These are phyloP conservation scores for Leccinum angustisporum DNA, from an alignment of 1,284 basidiomycete species.

Conservation along the genomic window DNA sequence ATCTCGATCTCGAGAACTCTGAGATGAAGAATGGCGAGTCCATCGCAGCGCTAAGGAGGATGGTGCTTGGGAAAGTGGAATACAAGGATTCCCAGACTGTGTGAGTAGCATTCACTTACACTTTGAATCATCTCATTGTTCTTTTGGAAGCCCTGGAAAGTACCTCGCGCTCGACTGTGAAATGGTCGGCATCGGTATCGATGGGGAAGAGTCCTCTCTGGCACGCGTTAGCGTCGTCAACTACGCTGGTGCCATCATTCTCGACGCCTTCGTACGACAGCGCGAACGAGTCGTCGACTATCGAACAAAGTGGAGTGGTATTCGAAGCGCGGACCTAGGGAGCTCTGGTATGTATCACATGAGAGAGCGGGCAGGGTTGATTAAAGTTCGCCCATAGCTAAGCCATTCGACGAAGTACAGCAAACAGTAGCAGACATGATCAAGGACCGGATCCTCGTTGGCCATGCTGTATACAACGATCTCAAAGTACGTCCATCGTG, in stretches of 20 bases:
- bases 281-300: slow-evolving; percentile 92
- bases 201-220: slow-evolving; percentile 78
- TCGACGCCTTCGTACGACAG: slow-evolving; percentile 89
- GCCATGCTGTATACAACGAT: slow-evolving; percentile 93
- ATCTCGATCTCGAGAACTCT: slow-evolving; percentile 26
- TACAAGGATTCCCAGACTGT: slow-evolving; percentile 42
- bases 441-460: slow-evolving; percentile 84
- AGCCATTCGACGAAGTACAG: slow-evolving; percentile 81
- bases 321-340: slow-evolving; percentile 75
- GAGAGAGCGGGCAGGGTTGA: not conserved
- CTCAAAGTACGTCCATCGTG: slow-evolving; percentile 61
- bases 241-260: slow-evolving; percentile 76
- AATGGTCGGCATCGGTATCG: slow-evolving; percentile 93
- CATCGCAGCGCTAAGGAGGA: slow-evolving; percentile 43
- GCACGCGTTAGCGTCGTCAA: slow-evolving; percentile 94
- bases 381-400: slow-evolving; percentile 47
- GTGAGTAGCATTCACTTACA: slow-evolving; percentile 37
- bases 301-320: slow-evolving; percentile 88
- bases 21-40: slow-evolving; percentile 49
- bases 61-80: slow-evolving; percentile 50
- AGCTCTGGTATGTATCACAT: slow-evolving; percentile 44
- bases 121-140: slow-evolving; percentile 2
- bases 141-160: slow-evolving; percentile 59
- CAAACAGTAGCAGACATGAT: slow-evolving; percentile 77
- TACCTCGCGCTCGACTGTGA: slow-evolving; percentile 92